A percentile compares a stretch with the other conserved stretches of the same genome.
These are phyloP conservation scores for Cucurbita argyrosperma DNA, from an alignment of 306 rosid genomes.

Conservation along the genomic window DNA sequence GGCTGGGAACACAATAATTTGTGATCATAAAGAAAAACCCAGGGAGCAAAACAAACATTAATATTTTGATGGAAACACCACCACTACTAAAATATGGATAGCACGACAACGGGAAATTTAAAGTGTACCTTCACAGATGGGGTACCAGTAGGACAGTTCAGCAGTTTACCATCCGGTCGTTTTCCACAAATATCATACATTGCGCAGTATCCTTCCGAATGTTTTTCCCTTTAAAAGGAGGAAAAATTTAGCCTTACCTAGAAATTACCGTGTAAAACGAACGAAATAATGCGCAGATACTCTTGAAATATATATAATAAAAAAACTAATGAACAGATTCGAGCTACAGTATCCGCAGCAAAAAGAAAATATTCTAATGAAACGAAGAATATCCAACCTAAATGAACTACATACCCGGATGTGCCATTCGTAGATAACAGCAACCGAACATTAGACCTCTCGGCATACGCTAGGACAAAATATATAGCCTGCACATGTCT, in stretches of 20 bases:
- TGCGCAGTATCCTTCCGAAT: slow-evolving; percentile 60
- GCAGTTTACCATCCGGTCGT: slow-evolving; percentile 63
- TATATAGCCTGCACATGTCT: slow-evolving; percentile 36
- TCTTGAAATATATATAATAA: too few species aligned
- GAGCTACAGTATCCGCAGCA: background rate
- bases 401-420: slow-evolving; percentile 12
- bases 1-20: slow-evolving; percentile 50
- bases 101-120: background rate
- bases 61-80: background rate
- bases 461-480: slow-evolving; percentile 25
- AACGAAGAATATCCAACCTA: background rate
- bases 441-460: slow-evolving; percentile 24
- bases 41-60: background rate
- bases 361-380: background rate
- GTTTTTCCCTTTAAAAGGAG: slow-evolving; percentile 35
- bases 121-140: slow-evolving; percentile 68
- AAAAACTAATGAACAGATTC: too few species aligned
- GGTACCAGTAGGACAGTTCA: slow-evolving; percentile 68
- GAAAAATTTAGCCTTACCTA: background rate
- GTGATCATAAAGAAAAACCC: background rate
- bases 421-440: slow-evolving; percentile 33
- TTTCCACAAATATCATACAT: slow-evolving; percentile 82
- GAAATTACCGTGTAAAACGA: background rate
- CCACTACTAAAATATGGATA: background rate
- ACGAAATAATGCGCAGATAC: background rate